These are phyloP conservation scores for Kwoniella botswanensis DNA, from an alignment of 768 basidiomycete species.

Conservation along the genomic window DNA sequence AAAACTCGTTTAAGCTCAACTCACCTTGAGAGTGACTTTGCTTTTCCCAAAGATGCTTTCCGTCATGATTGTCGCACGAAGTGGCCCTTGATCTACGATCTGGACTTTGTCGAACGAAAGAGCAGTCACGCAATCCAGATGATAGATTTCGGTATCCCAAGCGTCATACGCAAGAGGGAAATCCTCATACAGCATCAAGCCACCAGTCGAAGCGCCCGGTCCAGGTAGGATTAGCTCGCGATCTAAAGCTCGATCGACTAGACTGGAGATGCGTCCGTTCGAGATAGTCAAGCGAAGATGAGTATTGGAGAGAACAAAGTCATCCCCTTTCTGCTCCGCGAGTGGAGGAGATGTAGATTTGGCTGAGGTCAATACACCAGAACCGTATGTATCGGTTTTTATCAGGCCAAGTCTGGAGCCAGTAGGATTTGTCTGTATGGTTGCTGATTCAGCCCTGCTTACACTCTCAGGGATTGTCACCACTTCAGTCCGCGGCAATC, in stretches of 20 bases:
- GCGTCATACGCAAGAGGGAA: constrained; percentile 39
- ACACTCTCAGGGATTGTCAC: background rate
- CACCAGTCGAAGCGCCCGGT: constrained; percentile 25
- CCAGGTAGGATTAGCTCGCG: constrained; percentile 38
- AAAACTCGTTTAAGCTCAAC: background rate
- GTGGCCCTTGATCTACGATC: constrained; percentile 13
- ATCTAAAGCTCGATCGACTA: constrained; percentile 21
- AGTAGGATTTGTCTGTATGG: background rate
- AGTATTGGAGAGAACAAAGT: constrained; percentile 26
- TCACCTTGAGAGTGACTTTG: constrained; percentile 16
- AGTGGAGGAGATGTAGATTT: constrained; percentile 8
- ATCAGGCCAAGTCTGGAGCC: constrained; percentile 5
- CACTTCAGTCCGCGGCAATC: constrained; percentile 8
- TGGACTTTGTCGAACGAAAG: constrained; percentile 31
- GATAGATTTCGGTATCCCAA: constrained; percentile 44
- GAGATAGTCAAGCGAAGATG: constrained; percentile 27
- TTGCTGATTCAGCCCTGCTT: background rate
- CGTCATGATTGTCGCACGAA: constrained; percentile 12
- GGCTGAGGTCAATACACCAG: constrained; percentile 6
- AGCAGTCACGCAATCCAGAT: constrained; percentile 27
- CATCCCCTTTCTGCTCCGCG: constrained; percentile 9
- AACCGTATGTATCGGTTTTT: constrained; percentile 5
- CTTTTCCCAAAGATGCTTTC: constrained; percentile 17
- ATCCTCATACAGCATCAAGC: constrained; percentile 45
- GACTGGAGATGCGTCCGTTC: constrained; percentile 32